Conservation (phyloP, 768 basidiomycete species). For the Suillus bovinus region DNA sequence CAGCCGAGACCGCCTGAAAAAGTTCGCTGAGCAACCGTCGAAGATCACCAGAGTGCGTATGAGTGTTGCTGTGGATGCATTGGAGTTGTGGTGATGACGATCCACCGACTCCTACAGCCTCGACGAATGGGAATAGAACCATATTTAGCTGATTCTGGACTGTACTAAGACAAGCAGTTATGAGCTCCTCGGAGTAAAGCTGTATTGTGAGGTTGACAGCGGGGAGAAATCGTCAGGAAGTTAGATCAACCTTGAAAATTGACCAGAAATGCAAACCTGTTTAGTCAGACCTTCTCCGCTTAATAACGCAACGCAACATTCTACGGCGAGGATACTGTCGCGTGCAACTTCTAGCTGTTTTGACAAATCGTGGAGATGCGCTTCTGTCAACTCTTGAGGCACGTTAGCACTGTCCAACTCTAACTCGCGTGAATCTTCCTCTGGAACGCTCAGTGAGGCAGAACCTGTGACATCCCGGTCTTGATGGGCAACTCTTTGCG, state of each 20-base stretch:
- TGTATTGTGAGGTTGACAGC: slow-evolving; percentile 27
- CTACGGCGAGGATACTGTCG: slow-evolving; percentile 80
- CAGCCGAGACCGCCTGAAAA: slow-evolving; percentile 70
- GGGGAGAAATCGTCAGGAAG: not conserved
- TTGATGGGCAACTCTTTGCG: slow-evolving; percentile 7
- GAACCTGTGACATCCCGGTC: not conserved
- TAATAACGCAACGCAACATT: slow-evolving; percentile 78
- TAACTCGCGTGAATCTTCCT: slow-evolving; percentile 1
- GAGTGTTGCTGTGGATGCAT: slow-evolving; percentile 47
- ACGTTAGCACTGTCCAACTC: slow-evolving; percentile 12
- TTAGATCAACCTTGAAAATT: not conserved
- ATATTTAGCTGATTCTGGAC: slow-evolving; percentile 81
- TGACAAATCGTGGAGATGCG: slow-evolving; percentile 51
- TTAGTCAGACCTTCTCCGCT: slow-evolving; percentile 81
- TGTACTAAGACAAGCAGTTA: slow-evolving; percentile 71
- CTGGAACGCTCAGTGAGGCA: slow-evolving; percentile 1
- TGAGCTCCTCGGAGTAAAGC: slow-evolving; percentile 94
- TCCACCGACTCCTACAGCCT: slow-evolving; percentile 51
- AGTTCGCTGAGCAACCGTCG: slow-evolving; percentile 62
- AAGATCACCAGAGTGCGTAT: slow-evolving; percentile 33
- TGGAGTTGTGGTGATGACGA: slow-evolving; percentile 50
- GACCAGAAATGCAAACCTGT: slow-evolving; percentile 54
- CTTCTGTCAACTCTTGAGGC: slow-evolving; percentile 40
- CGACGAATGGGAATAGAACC: slow-evolving; percentile 85
- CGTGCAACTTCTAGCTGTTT: slow-evolving; percentile 58